These are phyloP conservation scores for Gardenia jasminoides DNA, from an alignment of 257 asterid genomes.

Conservation along the genomic window DNA sequence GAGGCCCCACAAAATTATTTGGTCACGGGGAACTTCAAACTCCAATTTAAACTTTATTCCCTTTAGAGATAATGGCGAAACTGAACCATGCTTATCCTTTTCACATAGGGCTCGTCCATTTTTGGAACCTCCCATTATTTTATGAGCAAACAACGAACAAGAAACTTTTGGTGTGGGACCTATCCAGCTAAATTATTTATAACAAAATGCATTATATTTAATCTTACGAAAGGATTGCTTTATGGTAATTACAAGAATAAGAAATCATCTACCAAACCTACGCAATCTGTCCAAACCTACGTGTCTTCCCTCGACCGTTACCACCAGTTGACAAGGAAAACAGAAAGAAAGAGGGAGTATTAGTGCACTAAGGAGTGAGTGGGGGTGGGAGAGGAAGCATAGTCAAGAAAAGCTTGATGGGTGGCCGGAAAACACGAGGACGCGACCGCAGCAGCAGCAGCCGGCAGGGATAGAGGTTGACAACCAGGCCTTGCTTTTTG, in stretches of 20 bases:
- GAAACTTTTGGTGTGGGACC: background rate
- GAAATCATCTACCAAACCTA: background rate
- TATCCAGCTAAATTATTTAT: background rate
- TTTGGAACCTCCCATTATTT: background rate
- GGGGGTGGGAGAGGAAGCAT: background rate
- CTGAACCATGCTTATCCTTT: background rate
- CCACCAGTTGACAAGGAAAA: background rate
- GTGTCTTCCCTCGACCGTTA: background rate
- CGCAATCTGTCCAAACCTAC: background rate
- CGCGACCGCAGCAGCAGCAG: conserved; percentile 6
- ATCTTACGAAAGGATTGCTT: background rate
- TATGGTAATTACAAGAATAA: background rate
- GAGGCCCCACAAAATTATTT: conserved; percentile 7
- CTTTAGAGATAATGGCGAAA: background rate
- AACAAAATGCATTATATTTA: background rate
- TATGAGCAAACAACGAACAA: background rate
- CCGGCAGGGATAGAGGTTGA: conserved; percentile 9
- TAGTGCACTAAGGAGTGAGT: background rate
- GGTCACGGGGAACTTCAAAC: background rate
- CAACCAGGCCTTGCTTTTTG: background rate
- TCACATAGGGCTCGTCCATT: background rate
- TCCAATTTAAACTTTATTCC: background rate
- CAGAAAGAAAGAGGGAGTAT: background rate
- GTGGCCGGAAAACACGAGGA: conserved; percentile 21
- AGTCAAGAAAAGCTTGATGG: conserved; percentile 26